Evolutionary conservation across 2,329 filamentous ascomycete genomes (phyloP).

Genomic region (Aspergillus pseudoviridinutans): DNA sequence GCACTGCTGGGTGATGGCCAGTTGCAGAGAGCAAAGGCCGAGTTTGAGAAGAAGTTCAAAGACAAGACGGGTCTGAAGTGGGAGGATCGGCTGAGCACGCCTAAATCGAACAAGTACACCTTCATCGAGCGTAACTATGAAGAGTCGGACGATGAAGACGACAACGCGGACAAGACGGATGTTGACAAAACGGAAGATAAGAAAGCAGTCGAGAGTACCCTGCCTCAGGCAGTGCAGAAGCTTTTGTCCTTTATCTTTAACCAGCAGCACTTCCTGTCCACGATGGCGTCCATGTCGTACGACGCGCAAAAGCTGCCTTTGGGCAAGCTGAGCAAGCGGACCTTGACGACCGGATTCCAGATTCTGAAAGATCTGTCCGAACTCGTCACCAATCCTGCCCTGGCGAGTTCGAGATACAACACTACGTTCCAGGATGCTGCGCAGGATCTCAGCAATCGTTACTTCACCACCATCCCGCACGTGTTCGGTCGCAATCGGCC

Average conservation of each 20-base stretch:
- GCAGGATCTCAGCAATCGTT: constrained; percentile 68
- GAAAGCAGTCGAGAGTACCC: constrained; percentile 50
- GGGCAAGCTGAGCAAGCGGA: constrained; percentile 77
- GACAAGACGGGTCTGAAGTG: constrained; percentile 53
- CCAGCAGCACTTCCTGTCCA: constrained; percentile 62
- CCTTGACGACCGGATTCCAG: constrained; percentile 71
- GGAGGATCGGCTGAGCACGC: constrained; percentile 41
- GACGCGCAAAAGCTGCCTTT: constrained; percentile 68
- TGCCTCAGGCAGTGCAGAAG: constrained; percentile 58
- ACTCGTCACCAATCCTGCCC: constrained; percentile 54
- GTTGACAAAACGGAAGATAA: constrained; percentile 33
- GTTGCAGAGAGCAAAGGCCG: constrained; percentile 36
- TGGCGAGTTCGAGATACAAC: constrained; percentile 46
- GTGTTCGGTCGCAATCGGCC: constrained; percentile 70
- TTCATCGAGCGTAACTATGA: constrained; percentile 78
- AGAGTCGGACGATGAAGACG: constrained; percentile 49
- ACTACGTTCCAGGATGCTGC: constrained; percentile 41
- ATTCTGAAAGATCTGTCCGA: constrained; percentile 70
- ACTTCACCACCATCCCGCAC: constrained; percentile 80
- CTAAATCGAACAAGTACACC: constrained; percentile 64
- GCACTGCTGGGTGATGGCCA: constrained; percentile 37
- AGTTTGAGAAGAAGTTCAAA: constrained; percentile 56
- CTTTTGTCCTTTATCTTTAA: constrained; percentile 85
- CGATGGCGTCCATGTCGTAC: constrained; percentile 42
- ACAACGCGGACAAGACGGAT: constrained; percentile 24